Percentiles rank a stretch among this genome's conserved stretches.
phyloP scores from a whole-genome alignment of 148 eudicot species.

The Simmondsia chinensis region DNA sequence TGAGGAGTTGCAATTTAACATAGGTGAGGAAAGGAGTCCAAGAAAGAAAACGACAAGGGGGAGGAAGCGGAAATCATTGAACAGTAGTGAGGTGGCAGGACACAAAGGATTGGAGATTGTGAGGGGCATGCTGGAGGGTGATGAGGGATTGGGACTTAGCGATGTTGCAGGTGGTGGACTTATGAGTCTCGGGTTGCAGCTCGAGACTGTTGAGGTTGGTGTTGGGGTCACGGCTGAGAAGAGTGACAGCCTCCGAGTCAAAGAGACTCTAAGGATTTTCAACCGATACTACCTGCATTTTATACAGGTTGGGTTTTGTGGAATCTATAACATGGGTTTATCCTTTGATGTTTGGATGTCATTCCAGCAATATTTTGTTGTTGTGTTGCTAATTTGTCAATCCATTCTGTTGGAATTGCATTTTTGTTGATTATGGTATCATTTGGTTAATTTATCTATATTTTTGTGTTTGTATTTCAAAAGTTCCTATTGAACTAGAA shows the following conservation, averaged over 20 bases:
- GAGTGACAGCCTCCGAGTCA: conserved; percentile 37
- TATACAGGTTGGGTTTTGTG: conserved; percentile 43
- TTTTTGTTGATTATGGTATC: not conserved
- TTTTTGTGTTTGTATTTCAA: not conserved
- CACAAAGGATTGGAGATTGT: conserved; percentile 8
- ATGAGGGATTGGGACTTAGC: not conserved
- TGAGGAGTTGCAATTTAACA: conserved; percentile 8
- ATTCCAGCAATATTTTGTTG: not conserved
- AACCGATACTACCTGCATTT: conserved; percentile 61
- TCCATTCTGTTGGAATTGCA: not conserved
- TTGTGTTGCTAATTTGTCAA: not conserved
- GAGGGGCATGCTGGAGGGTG: not conserved
- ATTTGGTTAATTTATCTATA: not conserved
- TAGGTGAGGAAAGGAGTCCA: not conserved
- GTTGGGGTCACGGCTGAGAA: conserved; percentile 15
- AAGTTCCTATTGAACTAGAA: no score
- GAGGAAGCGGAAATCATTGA: not conserved
- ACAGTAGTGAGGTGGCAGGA: not conserved
- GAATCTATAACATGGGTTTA: not conserved
- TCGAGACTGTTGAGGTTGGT: conserved; percentile 6
- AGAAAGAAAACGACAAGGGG: conserved; percentile 7
- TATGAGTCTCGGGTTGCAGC: conserved; percentile 10
- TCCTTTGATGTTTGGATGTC: not conserved
- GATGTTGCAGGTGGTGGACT: conserved; percentile 15
- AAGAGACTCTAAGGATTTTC: conserved; percentile 43